Evolutionary conservation across 495 filamentous ascomycete species (phyloP).

Genomic region (Halenospora varia): DNA sequence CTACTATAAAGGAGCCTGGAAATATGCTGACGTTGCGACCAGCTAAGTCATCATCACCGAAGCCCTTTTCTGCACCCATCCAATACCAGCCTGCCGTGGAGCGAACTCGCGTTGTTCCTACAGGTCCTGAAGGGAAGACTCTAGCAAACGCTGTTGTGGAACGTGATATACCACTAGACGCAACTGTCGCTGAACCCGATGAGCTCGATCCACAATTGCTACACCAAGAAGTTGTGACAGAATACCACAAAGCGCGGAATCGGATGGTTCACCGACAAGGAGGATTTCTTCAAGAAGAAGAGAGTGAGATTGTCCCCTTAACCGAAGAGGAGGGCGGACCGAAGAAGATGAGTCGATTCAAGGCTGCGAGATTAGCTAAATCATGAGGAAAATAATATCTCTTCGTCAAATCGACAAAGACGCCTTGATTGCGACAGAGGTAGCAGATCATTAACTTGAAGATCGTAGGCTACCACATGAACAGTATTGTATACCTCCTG

Average conservation of each 20-base stretch:
- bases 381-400: constrained; percentile 1
- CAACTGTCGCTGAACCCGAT: constrained; percentile 53
- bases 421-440: no score
- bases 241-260: constrained; percentile 78
- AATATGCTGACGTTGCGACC: constrained; percentile 33
- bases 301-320: constrained; percentile 56
- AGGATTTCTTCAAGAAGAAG: constrained; percentile 62
- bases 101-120: constrained; percentile 31
- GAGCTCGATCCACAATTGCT: constrained; percentile 70
- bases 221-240: constrained; percentile 69
- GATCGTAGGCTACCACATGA: no score
- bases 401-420: neutral
- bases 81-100: constrained; percentile 26
- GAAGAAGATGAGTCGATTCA: constrained; percentile 82
- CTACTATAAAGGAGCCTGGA: neutral
- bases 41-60: constrained; percentile 38
- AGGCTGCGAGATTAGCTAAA: constrained; percentile 65
- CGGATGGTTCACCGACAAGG: constrained; percentile 73
- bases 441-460: no score
- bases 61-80: constrained; percentile 44
- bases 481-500: no score
- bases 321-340: constrained; percentile 63
- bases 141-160: constrained; percentile 61
- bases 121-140: constrained; percentile 52
- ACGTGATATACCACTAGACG: constrained; percentile 34